Evolutionary conservation across 2,329 filamentous ascomycete species (phyloP).

Genomic region (Bisporella sp.): DNA sequence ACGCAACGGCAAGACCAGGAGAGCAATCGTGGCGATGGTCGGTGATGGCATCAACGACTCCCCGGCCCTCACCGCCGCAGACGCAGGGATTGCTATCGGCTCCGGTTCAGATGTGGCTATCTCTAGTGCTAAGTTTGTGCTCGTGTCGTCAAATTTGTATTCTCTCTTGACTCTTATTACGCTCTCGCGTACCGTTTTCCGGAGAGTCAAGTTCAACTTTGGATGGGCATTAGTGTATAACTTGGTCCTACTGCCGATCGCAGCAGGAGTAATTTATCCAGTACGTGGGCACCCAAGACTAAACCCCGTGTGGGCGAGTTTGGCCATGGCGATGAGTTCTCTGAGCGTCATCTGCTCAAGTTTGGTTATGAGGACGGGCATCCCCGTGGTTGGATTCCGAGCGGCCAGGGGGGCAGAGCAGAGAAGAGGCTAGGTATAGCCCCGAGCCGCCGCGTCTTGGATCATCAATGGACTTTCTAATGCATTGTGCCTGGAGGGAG

Average conservation of each 20-base stretch:
- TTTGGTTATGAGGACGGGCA: constrained; percentile 53
- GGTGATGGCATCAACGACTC: constrained; percentile 86
- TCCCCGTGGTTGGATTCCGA: constrained; percentile 32
- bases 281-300: constrained; percentile 34
- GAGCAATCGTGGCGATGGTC: constrained; percentile 69
- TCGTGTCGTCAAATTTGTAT: constrained; percentile 55
- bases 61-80: constrained; percentile 72
- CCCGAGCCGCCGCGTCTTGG: no score
- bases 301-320: constrained; percentile 72
- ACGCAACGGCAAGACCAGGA: constrained; percentile 20
- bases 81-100: constrained; percentile 77
- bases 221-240: constrained; percentile 63
- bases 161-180: constrained; percentile 53
- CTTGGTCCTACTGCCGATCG: constrained; percentile 54
- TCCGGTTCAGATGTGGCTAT: constrained; percentile 79
- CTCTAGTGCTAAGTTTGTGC: constrained; percentile 73
- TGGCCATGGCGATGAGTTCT: constrained; percentile 86
- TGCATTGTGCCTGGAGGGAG: no score
- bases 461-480: no score
- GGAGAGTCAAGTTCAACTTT: constrained; percentile 61
- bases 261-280: constrained; percentile 59
- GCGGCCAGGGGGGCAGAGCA: no score
- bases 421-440: no score
- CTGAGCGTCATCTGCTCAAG: constrained; percentile 81
- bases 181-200: constrained; percentile 54